Base-by-base conservation (phyloP, 2,329 filamentous ascomycete genomes). In the Fusarium brevicatenulatum region DNA sequence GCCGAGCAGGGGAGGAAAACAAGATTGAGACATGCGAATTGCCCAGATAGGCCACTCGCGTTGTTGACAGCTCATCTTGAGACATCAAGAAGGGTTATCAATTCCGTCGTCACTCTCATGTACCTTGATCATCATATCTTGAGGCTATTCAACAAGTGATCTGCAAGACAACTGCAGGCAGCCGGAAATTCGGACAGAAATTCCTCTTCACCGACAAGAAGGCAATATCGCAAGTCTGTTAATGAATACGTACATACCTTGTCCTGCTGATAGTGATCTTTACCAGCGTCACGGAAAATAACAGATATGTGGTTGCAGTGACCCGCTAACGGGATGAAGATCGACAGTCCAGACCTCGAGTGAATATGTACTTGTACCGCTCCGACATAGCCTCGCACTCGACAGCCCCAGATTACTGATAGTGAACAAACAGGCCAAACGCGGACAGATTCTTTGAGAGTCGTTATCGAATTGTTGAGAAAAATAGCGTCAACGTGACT, bases 281-380 rank as follows among this genome's bases (percentile, higher is more conserved):
- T 44, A 34, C 54, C 53, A 59, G 36, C 42, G 44, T 50, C 30
- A 32, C 50, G 57, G 70, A 53, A 53, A 46, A 73, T 43, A 58
- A 60, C 63, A 68, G 32, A 62, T 49, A 56, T 60, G 49, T 49
- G 61, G 64, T 68, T 58, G 37, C 66, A 70, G 46, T 42, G 49
- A 37, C 62, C 54, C 58, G 53, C 66, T 69, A 52, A 70, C 57
- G 25, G 56, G 71, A 71, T 66, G 68, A 75, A 64, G 74, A 75
- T 76, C 70, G 64, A 64, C 72, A 67, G 46, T 50, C 57, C 39
- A 56, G 67, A 64, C 47, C 49, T 67, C 54, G 36, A 42, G 47
- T 30, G 25, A 36, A 46, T 37, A 19, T 13, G 36, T 37, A 37
- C 36, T 52, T 37, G 32, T 66, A 61, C 67, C 58, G 46, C 39